Conservation (phyloP, 768 basidiomycete genomes). For the Chiua virens region DNA sequence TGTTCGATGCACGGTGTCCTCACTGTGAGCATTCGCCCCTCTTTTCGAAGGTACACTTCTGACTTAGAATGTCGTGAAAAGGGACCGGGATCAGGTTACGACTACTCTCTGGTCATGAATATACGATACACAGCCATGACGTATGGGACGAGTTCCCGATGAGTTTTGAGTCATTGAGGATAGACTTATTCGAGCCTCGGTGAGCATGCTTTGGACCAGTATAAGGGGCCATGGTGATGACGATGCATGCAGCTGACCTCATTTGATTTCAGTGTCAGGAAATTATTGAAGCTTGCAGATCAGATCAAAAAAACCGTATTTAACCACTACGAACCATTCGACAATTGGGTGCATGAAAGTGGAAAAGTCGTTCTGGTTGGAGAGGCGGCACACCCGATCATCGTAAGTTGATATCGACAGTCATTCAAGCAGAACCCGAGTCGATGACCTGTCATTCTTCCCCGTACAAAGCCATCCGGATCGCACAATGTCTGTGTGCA, state of each 20-base stretch:
- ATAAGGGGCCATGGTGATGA: too few relatives aligned
- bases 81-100: constrained; percentile 10
- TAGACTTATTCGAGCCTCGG: constrained; percentile 23
- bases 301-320: constrained; percentile 30
- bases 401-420: constrained; percentile 31
- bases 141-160: constrained; percentile 8
- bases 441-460: not conserved
- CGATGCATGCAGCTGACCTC: too few relatives aligned
- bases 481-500: constrained; percentile 47
- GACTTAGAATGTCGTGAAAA: not conserved
- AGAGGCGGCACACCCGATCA: constrained; percentile 57
- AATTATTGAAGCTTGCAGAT: constrained; percentile 15
- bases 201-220: not conserved
- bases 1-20: constrained; percentile 17
- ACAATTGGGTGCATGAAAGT: constrained; percentile 50
- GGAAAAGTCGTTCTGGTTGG: constrained; percentile 54
- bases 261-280: constrained; percentile 12
- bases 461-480: constrained; percentile 42
- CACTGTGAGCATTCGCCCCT: constrained; percentile 11
- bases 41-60: not conserved
- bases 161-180: constrained; percentile 10
- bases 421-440: not conserved
- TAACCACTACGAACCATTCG: constrained; percentile 37
- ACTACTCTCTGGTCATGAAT: constrained; percentile 17
- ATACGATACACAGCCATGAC: not conserved